A percentile compares a stretch with the other conserved stretches of the same genome.
Conservation (phyloP, 2,329 filamentous ascomycete genomes). For the Ophiognomonia clavigignenti-juglandacearum region DNA sequence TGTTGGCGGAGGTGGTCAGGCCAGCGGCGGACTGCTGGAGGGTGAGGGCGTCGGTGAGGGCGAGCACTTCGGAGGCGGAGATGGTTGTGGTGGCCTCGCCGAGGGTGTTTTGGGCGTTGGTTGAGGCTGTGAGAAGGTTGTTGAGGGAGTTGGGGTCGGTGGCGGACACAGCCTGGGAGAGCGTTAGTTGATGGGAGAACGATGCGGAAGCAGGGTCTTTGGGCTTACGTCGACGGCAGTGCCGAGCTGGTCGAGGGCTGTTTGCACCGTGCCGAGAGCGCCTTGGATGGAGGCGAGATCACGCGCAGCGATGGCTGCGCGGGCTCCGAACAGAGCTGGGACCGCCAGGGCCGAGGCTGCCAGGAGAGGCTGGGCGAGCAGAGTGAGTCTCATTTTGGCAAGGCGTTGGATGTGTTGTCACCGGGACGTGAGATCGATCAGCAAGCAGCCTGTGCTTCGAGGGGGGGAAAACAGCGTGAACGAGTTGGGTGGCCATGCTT, state of each 20-base stretch:
- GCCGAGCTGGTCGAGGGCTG: constrained; percentile 7
- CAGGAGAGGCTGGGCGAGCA: constrained; percentile 5
- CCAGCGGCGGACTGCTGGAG: constrained; percentile 18
- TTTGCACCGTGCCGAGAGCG: constrained; percentile 10
- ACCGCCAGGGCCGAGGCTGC: constrained; percentile 11
- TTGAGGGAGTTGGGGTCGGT: constrained; percentile 40
- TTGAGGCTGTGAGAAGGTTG: constrained; percentile 33
- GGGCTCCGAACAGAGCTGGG: constrained; percentile 5
- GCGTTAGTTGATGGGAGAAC: neutral
- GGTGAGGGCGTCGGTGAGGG: constrained; percentile 18
- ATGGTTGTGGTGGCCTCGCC: constrained; percentile 23
- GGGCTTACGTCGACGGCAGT: constrained; percentile 8
- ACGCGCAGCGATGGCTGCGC: constrained; percentile 6
- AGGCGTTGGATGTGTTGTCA: neutral
- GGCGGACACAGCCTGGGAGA: constrained; percentile 3
- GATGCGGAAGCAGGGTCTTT: neutral
- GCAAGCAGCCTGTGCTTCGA: no score
- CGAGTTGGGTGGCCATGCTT: no score
- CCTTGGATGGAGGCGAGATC: constrained; percentile 10
- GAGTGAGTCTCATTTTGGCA: no score
- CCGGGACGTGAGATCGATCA: neutral
- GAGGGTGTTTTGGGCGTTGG: constrained; percentile 14
- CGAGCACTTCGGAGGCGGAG: constrained; percentile 21
- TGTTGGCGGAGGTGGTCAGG: constrained; percentile 20
- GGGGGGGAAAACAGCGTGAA: no score